A percentile compares a stretch with the other conserved stretches of the same genome.
Conservation (phyloP, 2,329 filamentous ascomycete genomes). For the Venturia effusa region DNA sequence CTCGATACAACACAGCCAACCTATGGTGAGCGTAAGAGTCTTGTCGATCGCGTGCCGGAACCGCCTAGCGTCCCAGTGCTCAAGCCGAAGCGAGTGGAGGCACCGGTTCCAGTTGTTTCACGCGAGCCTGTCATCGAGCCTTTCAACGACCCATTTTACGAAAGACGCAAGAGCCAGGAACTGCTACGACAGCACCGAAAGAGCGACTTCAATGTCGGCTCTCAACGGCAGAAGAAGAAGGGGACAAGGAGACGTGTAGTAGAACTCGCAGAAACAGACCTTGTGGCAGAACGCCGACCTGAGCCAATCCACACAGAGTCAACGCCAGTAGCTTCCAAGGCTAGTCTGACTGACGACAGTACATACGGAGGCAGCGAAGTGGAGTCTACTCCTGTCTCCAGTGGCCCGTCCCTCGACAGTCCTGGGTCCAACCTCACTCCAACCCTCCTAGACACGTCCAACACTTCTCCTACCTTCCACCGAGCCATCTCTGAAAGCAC, state of each 20-base stretch:
- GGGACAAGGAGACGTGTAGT: constrained; percentile 46
- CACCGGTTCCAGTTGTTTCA: constrained; percentile 47
- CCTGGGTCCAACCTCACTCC: not conserved
- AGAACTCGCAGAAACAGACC: constrained; percentile 41
- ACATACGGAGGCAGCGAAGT: constrained; percentile 21
- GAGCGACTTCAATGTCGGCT: constrained; percentile 15
- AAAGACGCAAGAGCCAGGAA: constrained; percentile 9
- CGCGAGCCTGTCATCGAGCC: constrained; percentile 5
- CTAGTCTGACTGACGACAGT: constrained; percentile 12
- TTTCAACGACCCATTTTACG: constrained; percentile 9
- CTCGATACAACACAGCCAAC: constrained; percentile 77
- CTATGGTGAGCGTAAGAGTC: constrained; percentile 74
- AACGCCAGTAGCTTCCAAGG: constrained; percentile 12
- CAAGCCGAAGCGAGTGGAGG: constrained; percentile 52
- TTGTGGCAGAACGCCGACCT: constrained; percentile 23
- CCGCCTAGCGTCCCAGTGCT: constrained; percentile 68
- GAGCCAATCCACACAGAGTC: constrained; percentile 19
- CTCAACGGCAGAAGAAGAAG: constrained; percentile 40
- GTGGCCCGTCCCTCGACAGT: not conserved
- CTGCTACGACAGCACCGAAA: constrained; percentile 15
- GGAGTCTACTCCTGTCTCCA: constrained; percentile 16
- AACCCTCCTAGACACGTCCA: not conserved
- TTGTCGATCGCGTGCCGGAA: constrained; percentile 72
- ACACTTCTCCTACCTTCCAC: constrained; percentile 2
- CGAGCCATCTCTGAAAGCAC: constrained; percentile 5